phyloP scores from a whole-genome alignment of 768 basidiomycete species.

The Kwoniella dejecticola region DNA sequence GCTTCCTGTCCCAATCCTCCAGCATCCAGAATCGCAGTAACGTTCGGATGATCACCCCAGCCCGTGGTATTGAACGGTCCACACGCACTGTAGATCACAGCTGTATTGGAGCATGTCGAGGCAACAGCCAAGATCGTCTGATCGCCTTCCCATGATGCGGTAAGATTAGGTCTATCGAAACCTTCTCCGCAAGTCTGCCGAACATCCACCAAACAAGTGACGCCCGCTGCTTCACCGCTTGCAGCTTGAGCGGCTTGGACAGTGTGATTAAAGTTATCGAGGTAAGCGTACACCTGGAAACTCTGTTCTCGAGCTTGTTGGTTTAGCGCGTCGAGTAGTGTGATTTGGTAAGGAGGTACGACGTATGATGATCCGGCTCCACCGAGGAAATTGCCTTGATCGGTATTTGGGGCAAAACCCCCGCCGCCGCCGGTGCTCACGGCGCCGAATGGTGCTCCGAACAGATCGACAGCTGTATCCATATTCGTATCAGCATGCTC shows the following conservation, averaged over 20 bases:
- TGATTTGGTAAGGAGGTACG: neutral
- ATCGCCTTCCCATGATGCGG: constrained; percentile 70
- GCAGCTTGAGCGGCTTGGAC: constrained; percentile 7
- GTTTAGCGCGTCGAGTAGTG: constrained; percentile 1
- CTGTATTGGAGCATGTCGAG: constrained; percentile 36
- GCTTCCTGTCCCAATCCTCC: constrained; percentile 66
- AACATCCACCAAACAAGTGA: constrained; percentile 4
- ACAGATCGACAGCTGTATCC: no score
- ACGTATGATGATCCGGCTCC: constrained; percentile 14
- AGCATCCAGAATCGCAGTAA: constrained; percentile 65
- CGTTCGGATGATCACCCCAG: constrained; percentile 72
- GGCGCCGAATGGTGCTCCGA: no score
- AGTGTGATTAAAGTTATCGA: constrained; percentile 18
- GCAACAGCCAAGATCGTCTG: constrained; percentile 65
- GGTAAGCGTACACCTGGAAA: constrained; percentile 3
- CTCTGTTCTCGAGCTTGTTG: neutral
- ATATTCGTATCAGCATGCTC: no score
- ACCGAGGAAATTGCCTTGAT: constrained; percentile 6
- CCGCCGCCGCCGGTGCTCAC: no score
- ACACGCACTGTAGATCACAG: constrained; percentile 73
- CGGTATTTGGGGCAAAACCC: neutral
- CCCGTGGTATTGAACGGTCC: constrained; percentile 59
- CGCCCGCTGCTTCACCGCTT: neutral
- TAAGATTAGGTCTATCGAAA: constrained; percentile 53
- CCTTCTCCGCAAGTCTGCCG: constrained; percentile 11